Evolutionary conservation across 495 filamentous ascomycete genomes (phyloP).

Genomic region (Hypomontagnella submonticulosa): DNA sequence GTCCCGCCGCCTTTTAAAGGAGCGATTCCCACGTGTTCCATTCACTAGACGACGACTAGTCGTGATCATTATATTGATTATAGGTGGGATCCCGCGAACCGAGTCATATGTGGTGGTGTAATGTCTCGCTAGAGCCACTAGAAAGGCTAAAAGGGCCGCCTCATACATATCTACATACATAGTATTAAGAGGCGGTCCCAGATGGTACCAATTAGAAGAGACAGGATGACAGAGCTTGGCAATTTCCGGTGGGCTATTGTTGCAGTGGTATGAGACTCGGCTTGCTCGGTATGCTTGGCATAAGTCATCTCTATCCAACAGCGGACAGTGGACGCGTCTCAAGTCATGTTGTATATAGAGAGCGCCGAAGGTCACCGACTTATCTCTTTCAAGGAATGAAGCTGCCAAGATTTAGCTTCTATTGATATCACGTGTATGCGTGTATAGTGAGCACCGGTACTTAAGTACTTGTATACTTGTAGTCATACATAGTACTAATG

Average conservation of each 20-base stretch:
- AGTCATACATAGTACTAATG: too few relatives aligned
- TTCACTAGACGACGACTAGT: background rate
- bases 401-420: constrained; percentile 3
- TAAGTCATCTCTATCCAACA: constrained; percentile 17
- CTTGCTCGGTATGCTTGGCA: constrained; percentile 29
- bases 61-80: background rate
- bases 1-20: constrained; percentile 17
- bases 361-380: background rate
- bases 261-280: constrained; percentile 18
- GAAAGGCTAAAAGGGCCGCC: background rate
- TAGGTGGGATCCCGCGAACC: too few relatives aligned
- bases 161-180: background rate
- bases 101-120: too few relatives aligned
- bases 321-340: background rate
- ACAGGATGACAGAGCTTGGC: constrained; percentile 19
- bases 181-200: background rate
- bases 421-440: constrained; percentile 28
- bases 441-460: constrained; percentile 1
- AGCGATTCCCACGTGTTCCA: constrained; percentile 29
- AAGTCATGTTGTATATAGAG: background rate
- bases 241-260: constrained; percentile 19
- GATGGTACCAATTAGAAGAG: constrained; percentile 24
- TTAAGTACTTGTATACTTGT: too few relatives aligned
- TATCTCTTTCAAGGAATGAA: constrained; percentile 4
- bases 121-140: background rate